Base-by-base conservation (phyloP, 768 basidiomycete genomes). In the Galerina marginata region DNA sequence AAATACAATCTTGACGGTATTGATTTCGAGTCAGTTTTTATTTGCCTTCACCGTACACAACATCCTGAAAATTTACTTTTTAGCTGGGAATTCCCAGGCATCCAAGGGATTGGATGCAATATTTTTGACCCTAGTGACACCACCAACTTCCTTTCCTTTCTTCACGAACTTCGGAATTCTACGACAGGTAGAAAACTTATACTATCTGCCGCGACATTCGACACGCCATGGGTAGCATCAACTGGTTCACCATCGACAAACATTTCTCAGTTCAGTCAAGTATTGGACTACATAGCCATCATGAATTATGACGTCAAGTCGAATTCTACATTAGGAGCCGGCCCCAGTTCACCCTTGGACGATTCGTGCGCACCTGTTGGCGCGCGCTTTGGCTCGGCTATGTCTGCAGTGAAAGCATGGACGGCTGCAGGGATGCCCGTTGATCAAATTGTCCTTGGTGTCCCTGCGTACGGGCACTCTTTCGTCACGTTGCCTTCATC, bases 81-180 rank as follows among this genome's bases (percentile, higher is more conserved):
- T 60, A 92, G 91, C 69, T 95, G 93, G 93, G 94, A 95, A 72
- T 96, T 93, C 70, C 95, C 94, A 39, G 85, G 80, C 40, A 75
- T 75, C 10, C 77, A 76, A 46, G 93, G 93, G 14, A 82, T 90
- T 16, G 81, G 83, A 6, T 92, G 91, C 69, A 96, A 96, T 75
- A 72, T 71, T 6, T 72, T 86, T 47, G 83, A 84, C 23, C 62
- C 81, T 4, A 67, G 82, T 54, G 95, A 97, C 72, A 88, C 90
- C 0, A 79, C 82, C 62, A 95, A 97, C 74, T 90, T 90, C 75
- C 83, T 96, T 43, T 67, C 79, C 11, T 91, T 95, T 81, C 81
- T 96, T 33, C 81, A 88, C 65, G 81, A 86, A 64, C 82, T 96
- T 12, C 86, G 93, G 44, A 67, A 73, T 16, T 79, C 82, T 5